Conservation (phyloP, 2,329 filamentous ascomycete genomes). For the Botrytis fabae region DNA sequence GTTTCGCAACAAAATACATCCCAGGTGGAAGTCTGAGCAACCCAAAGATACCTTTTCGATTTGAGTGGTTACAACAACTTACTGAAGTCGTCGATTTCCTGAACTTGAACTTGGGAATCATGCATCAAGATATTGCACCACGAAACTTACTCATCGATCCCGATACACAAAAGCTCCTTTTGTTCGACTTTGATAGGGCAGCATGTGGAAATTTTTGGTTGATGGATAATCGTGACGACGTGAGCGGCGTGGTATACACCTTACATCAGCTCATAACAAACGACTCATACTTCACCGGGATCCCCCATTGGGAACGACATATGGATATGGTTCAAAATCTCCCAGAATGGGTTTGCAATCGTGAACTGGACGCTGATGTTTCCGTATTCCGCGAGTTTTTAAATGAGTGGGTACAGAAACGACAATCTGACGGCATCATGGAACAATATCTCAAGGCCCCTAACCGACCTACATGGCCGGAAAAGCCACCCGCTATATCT, state of each 20-base stretch:
- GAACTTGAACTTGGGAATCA: constrained; percentile 43
- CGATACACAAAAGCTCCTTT: constrained; percentile 39
- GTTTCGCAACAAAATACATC: not conserved
- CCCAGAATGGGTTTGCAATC: constrained; percentile 31
- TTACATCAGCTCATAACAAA: constrained; percentile 30
- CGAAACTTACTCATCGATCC: constrained; percentile 44
- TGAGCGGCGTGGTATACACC: constrained; percentile 33
- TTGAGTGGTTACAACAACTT: constrained; percentile 44
- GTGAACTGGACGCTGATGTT: constrained; percentile 20
- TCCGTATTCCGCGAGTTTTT: not conserved
- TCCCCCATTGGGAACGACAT: constrained; percentile 24
- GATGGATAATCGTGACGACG: constrained; percentile 33
- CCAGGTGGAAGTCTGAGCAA: not conserved
- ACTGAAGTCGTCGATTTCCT: constrained; percentile 43
- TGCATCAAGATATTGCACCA: constrained; percentile 44
- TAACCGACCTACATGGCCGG: not conserved
- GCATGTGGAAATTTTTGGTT: constrained; percentile 17
- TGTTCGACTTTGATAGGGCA: constrained; percentile 43
- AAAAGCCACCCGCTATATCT: too few species aligned
- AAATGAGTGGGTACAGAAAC: not conserved
- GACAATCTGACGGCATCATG: not conserved
- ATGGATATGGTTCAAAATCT: constrained; percentile 28
- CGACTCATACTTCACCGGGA: constrained; percentile 22
- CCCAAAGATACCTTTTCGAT: constrained; percentile 40
- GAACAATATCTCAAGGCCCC: not conserved